phyloP scores from a whole-genome alignment of 495 filamentous ascomycete species.

The Tuber aestivum region DNA sequence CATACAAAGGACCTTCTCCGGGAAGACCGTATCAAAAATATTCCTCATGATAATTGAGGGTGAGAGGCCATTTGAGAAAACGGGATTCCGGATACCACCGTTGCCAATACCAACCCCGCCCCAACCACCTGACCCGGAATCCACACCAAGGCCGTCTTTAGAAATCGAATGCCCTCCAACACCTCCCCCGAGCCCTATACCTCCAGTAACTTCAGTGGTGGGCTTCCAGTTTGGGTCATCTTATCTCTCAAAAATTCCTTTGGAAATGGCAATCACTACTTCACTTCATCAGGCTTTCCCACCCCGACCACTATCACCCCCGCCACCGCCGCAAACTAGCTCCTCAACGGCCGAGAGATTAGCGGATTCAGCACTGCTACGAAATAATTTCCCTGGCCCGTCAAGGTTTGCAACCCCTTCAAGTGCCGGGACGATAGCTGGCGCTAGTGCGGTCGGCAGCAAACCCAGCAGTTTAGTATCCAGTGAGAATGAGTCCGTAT shows the following conservation, averaged over 20 bases:
- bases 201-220: conserved; percentile 20
- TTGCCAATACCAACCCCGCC: conserved; percentile 28
- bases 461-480: background rate
- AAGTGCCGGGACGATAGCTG: background rate
- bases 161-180: conserved; percentile 39
- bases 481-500: conserved; percentile 19
- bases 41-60: conserved; percentile 40
- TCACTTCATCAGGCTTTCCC: conserved; percentile 37
- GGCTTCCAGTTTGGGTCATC: conserved; percentile 32
- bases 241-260: conserved; percentile 35
- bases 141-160: conserved; percentile 32
- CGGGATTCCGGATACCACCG: conserved; percentile 24
- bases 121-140: conserved; percentile 16
- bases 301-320: conserved; percentile 36
- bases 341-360: background rate
- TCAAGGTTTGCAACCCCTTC: background rate
- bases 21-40: conserved; percentile 34
- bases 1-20: conserved; percentile 33
- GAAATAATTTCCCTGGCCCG: background rate
- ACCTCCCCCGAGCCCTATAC: conserved; percentile 41
- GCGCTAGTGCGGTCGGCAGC: background rate
- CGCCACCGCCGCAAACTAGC: conserved; percentile 4
- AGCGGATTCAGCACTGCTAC: background rate
- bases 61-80: conserved; percentile 30
- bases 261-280: conserved; percentile 35